Conservation (phyloP, 805 yeast species). For the Wickerhamiella domercqiae region DNA sequence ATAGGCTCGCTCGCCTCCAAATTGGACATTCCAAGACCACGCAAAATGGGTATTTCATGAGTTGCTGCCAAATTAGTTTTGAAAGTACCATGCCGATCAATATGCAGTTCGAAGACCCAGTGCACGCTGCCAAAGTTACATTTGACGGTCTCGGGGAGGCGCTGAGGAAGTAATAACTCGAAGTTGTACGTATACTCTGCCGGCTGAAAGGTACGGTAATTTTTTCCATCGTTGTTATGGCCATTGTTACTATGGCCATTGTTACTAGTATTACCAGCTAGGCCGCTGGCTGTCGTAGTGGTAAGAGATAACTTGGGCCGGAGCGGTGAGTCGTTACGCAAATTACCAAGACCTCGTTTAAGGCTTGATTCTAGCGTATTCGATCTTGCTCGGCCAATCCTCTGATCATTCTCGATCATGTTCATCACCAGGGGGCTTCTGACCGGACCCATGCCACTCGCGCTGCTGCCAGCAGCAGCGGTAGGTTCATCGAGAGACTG, state of each 20-base stretch:
- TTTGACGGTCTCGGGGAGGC: constrained; percentile 62
- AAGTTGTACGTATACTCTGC: constrained; percentile 90
- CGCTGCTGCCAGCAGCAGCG: constrained; percentile 1
- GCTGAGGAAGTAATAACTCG: constrained; percentile 73
- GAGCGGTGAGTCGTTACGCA: background rate
- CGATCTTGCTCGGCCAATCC: background rate
- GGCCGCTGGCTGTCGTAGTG: background rate
- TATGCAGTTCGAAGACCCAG: constrained; percentile 51
- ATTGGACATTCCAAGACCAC: constrained; percentile 64
- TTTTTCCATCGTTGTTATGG: constrained; percentile 18
- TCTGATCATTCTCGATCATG: background rate
- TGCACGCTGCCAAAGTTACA: constrained; percentile 71
- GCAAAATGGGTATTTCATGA: constrained; percentile 47
- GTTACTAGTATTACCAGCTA: background rate
- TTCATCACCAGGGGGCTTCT: background rate
- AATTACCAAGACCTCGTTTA: background rate
- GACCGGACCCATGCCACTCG: background rate
- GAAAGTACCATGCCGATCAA: constrained; percentile 76
- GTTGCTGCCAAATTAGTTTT: constrained; percentile 56
- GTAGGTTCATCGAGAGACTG: constrained; percentile 13
- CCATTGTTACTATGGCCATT: too few relatives aligned
- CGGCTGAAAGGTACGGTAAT: constrained; percentile 44
- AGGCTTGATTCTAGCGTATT: background rate
- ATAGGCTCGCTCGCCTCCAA: constrained; percentile 89
- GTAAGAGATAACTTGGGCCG: background rate